phyloP scores from a whole-genome alignment of 2,329 filamentous ascomycete genomes.

The Apiospora hydei region DNA sequence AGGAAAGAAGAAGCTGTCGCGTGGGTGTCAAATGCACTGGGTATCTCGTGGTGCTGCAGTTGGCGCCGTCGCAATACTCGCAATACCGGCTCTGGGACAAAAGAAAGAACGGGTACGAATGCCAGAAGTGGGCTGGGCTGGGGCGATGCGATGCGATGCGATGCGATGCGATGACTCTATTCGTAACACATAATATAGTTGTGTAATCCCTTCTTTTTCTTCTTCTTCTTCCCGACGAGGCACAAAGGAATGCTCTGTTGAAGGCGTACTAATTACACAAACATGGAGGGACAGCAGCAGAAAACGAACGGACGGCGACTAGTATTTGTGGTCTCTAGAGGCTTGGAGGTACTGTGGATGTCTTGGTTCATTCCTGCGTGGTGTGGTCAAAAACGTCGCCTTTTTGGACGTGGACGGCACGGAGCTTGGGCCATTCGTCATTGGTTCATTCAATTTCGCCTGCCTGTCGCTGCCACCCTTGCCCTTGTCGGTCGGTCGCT shows the following conservation, averaged over 20 bases:
- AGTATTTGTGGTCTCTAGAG: constrained; percentile 21
- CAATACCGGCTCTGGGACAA: not conserved
- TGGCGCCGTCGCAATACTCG: not conserved
- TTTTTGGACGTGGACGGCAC: not conserved
- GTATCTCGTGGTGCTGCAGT: not conserved
- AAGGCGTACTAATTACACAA: not conserved
- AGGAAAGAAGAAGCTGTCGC: not conserved
- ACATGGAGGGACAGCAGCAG: not conserved
- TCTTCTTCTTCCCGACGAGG: not conserved
- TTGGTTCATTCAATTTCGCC: constrained; percentile 3
- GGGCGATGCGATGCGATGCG: not conserved
- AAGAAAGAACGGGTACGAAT: constrained; percentile 20
- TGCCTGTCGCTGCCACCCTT: not conserved
- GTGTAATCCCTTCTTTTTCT: not conserved
- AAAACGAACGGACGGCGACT: constrained; percentile 12
- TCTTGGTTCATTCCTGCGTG: not conserved
- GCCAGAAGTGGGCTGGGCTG: constrained; percentile 6
- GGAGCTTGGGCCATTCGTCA: constrained; percentile 20
- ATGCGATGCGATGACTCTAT: constrained; percentile 1
- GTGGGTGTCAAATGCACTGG: not conserved
- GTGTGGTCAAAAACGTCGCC: not conserved
- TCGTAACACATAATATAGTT: constrained; percentile 13
- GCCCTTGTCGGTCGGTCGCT: not conserved
- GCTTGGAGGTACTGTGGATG: constrained; percentile 16
- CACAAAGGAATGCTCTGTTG: constrained; percentile 8